Evolutionary conservation across 768 basidiomycete genomes (phyloP), one percentile per base, ranked within the genome.

Genomic region (Lentinula lateritia): DNA sequence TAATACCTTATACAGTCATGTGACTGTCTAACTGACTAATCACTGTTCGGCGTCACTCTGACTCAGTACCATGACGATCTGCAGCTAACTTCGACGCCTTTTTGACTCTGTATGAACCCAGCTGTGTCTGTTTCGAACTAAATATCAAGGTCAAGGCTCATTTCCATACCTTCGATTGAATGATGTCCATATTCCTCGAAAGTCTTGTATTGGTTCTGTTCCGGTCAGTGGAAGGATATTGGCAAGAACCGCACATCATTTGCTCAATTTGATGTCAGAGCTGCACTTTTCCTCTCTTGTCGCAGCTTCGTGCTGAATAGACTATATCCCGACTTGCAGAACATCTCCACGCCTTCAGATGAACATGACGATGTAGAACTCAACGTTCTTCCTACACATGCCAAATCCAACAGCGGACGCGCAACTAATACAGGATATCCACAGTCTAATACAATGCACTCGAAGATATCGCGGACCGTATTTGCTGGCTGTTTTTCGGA

Each of bases 401-500:
- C 71, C 4, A 74, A 60, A 68, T 16, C 68, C 20, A 70, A 74
- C 61, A 62, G 71, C 38, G 38, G 38, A 0, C 7, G 38, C 54
- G 20, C 50, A 53, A 64, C 43, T 58, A 36, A 48, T 65, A 35
- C 55, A 56, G n/a, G 54, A 60, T 46, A 52, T 50, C n/a, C 43
- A 13, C 20, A 55, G 35, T 28, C 62, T 42, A 50, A 68, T 15
- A 66, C 76, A 36, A 72, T 82, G 48, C 88, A 91, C 64, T 83
- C 86, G 0, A 69, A 71, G 3, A 67, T 90, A 0, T 79, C 91
- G 0, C 75, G 86, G 46, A 76, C 74, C 0, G 70, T 86, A 6
- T 93, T 94, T 66, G 81, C 89, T 0, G 72, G 84, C 36, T 87
- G 86, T 66, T 90, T 93, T 70, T 81, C 88, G 1, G 92, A 93